A percentile compares a stretch with the other conserved stretches of the same genome.
Conservation (phyloP, 2,329 filamentous ascomycete species). For the Cordyceps tenuipes region DNA sequence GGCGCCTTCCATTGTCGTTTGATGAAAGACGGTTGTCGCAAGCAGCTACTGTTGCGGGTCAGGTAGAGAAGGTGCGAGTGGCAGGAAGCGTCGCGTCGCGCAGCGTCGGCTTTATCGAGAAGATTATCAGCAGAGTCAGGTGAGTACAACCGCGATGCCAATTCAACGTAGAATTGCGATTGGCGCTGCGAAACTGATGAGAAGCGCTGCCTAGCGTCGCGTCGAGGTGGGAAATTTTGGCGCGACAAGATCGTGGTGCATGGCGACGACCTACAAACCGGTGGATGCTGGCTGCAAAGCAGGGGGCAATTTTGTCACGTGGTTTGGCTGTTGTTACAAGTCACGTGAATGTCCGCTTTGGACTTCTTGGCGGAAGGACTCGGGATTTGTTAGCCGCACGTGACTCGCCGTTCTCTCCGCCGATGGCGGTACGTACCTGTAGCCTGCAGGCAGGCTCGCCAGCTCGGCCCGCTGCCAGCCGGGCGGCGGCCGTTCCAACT, state of each 20-base stretch:
- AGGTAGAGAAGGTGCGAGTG: conserved; percentile 15
- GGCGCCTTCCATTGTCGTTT: conserved; percentile 48
- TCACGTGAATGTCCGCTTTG: background rate
- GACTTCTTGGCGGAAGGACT: background rate
- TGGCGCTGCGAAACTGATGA: conserved; percentile 7
- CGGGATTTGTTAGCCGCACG: background rate
- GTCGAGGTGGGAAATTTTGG: conserved; percentile 15
- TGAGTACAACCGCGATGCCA: conserved; percentile 12
- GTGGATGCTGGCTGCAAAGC: background rate
- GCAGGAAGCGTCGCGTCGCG: conserved; percentile 10
- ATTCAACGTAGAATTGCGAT: conserved; percentile 7
- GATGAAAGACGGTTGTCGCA: conserved; percentile 8
- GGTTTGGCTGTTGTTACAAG: background rate
- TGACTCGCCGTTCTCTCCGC: conserved; percentile 12
- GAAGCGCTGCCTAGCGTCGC: conserved; percentile 17
- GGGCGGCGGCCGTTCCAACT: background rate
- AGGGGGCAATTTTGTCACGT: conserved; percentile 12
- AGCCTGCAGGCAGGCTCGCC: too few species aligned
- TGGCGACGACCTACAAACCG: conserved; percentile 9
- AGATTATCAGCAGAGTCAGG: conserved; percentile 1
- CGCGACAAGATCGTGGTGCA: conserved; percentile 12
- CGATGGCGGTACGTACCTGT: background rate
- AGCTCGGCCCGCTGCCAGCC: conserved; percentile 11
- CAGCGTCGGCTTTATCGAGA: conserved; percentile 7
- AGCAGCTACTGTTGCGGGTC: conserved; percentile 13